Evolutionary conservation across 257 asterid genomes (phyloP).

Genomic region (Solanum pinnatisectum): DNA sequence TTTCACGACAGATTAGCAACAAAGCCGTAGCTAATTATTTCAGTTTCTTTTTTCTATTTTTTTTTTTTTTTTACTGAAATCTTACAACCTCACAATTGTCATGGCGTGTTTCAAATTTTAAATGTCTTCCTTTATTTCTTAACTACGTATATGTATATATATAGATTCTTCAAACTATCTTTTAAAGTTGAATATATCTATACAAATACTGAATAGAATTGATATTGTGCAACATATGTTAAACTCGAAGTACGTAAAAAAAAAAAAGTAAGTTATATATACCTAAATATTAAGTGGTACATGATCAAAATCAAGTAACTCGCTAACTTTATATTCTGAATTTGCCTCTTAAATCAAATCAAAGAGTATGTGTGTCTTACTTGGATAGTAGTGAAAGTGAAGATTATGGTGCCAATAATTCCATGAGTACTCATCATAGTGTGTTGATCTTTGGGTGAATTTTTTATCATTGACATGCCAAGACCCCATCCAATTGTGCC

Average conservation of each 20-base stretch:
- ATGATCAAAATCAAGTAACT: neutral
- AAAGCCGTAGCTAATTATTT: neutral
- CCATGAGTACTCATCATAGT: slow-evolving; percentile 28
- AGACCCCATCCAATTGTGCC: slow-evolving; percentile 49
- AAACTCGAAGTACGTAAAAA: neutral
- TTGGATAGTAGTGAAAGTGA: slow-evolving; percentile 21
- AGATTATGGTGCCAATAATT: slow-evolving; percentile 30
- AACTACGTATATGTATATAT: neutral
- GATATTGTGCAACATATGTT: neutral
- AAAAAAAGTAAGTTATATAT: neutral
- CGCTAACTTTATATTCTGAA: neutral
- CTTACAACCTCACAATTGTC: neutral
- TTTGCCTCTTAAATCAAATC: neutral
- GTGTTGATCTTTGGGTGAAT: slow-evolving; percentile 5
- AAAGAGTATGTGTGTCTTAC: slow-evolving; percentile 4
- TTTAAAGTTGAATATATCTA: neutral
- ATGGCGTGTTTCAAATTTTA: neutral
- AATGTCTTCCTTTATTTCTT: too few relatives aligned
- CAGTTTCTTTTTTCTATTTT: too few relatives aligned
- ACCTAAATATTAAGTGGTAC: neutral
- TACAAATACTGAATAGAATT: neutral
- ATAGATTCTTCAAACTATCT: neutral
- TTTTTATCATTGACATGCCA: slow-evolving; percentile 21
- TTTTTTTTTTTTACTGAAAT: neutral
- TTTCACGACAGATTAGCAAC: neutral